Conservation (phyloP, 2,329 filamentous ascomycete genomes). For the Colletotrichum sp. region DNA sequence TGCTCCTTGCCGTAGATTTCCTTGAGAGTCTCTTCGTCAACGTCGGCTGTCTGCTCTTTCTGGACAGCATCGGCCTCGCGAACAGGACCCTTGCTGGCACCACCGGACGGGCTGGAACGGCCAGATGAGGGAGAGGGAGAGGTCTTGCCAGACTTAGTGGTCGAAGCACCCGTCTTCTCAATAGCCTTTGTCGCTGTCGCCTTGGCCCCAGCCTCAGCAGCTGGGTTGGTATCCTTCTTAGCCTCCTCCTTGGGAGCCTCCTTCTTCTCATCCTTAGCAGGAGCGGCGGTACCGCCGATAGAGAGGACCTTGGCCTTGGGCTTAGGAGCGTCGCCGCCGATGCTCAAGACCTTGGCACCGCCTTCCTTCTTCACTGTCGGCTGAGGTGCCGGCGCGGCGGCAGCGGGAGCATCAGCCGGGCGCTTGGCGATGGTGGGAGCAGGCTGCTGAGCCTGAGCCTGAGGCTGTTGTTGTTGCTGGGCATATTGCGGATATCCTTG, state of each 20-base stretch:
- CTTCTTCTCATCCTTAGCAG: slow-evolving; percentile 48
- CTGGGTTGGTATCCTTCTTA: slow-evolving; percentile 44
- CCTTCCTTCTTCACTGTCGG: slow-evolving; percentile 59
- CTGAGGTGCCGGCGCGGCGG: slow-evolving; percentile 49
- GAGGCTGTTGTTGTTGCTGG: slow-evolving; percentile 47
- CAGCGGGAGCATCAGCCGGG: slow-evolving; percentile 51
- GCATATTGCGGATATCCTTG: slow-evolving; percentile 55
- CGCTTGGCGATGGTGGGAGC: slow-evolving; percentile 70
- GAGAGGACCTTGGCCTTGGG: slow-evolving; percentile 54
- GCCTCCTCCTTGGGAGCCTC: slow-evolving; percentile 52
- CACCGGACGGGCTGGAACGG: slow-evolving; percentile 77
- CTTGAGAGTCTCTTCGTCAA: slow-evolving; percentile 76
- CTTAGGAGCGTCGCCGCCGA: slow-evolving; percentile 64
- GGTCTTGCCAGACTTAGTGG: slow-evolving; percentile 68
- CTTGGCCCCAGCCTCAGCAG: slow-evolving; percentile 77
- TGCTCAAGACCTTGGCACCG: slow-evolving; percentile 68
- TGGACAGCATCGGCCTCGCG: slow-evolving; percentile 84
- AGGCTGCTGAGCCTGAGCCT: slow-evolving; percentile 39
- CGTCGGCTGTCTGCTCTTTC: slow-evolving; percentile 80
- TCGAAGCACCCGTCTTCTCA: slow-evolving; percentile 79
- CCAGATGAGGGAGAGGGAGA: slow-evolving; percentile 86
- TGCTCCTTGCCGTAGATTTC: slow-evolving; percentile 96
- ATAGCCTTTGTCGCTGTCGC: slow-evolving; percentile 88
- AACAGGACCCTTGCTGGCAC: slow-evolving; percentile 51
- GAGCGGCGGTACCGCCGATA: slow-evolving; percentile 37